Evolutionary conservation across 371 early-diverging fungal genomes (phyloP), one percentile per base, ranked within the genome.

Genomic region (Actinomortierella wolfii): DNA sequence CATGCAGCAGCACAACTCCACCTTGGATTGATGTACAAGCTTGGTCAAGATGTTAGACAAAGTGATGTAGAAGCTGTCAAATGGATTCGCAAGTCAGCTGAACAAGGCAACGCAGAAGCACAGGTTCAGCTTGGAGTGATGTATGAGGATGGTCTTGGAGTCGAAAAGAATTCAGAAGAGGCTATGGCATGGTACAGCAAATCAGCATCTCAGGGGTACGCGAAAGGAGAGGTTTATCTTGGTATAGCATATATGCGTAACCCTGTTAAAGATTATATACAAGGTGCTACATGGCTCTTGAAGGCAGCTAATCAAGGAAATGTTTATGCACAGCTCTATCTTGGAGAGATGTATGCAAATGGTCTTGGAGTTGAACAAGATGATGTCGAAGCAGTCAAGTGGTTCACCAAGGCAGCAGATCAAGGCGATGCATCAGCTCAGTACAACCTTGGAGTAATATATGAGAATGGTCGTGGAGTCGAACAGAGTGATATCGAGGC

Each of bases 91-190:
- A 75, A 79, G 1, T 82, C 89, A 3, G 90, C 93, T 0, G 77
- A 66, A 17, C 84, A 84, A 54, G 84, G 83, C 21, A 84, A 86
- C 51, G 83, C 87, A 0, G 92, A 91, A 1, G 88, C 91, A 15
- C 88, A 91, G 74, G 91, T 90, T 78, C 92, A 93, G 50, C 81
- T 93, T 46, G 94, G 90, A 0, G 88, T 91, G 66, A 90, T 91
- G 57, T 92, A 91, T 65, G 93, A 94, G 77, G 89, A 92, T 29
- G 95, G 94, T 29, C 79, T 88, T 53, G 92, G 92, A 24, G 85
- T 90, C 7, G 81, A 83, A 50, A 83, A 84, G 64, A 76, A 90
- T 53, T 63, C 86, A 11, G 52, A 66, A 2, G 78, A 83, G 42
- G 94, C 94, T 7, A 84, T 92, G 23, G 59, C 77, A 46, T 93